Conservation (phyloP, 2,329 filamentous ascomycete genomes). For the Penicillium palitans region DNA sequence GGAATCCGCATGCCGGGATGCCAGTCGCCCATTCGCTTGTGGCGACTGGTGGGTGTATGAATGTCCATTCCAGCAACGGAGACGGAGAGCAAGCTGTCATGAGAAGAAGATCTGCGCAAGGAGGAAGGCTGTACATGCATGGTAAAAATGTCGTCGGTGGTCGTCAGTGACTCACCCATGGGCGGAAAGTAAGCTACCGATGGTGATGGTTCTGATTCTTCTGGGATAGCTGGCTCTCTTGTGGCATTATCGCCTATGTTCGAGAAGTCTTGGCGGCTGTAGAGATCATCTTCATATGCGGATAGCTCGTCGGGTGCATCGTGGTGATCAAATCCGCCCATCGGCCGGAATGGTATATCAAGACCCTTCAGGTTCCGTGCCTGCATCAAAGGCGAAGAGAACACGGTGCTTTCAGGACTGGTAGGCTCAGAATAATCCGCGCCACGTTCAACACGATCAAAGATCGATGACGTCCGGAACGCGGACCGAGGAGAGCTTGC, state of each 20-base stretch:
- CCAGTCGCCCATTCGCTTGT: constrained; percentile 68
- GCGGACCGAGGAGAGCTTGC: constrained; percentile 80
- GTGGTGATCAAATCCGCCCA: constrained; percentile 21
- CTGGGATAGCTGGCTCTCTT: constrained; percentile 39
- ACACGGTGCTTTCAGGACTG: constrained; percentile 75
- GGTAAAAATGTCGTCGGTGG: constrained; percentile 26
- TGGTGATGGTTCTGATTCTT: constrained; percentile 39
- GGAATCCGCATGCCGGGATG: constrained; percentile 51
- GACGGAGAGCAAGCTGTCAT: constrained; percentile 87
- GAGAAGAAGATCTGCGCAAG: constrained; percentile 69
- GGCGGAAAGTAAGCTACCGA: constrained; percentile 20
- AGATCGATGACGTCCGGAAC: constrained; percentile 70
- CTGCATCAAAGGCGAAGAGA: constrained; percentile 64
- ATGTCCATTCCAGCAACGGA: constrained; percentile 88
- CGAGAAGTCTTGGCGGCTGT: constrained; percentile 14
- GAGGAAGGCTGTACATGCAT: constrained; percentile 37
- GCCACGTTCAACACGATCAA: constrained; percentile 68
- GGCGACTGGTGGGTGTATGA: constrained; percentile 73
- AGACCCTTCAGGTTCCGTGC: constrained; percentile 62
- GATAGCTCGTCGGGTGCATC: constrained; percentile 15
- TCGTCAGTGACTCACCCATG: constrained; percentile 11
- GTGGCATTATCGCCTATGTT: constrained; percentile 20
- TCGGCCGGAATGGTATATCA: constrained; percentile 52
- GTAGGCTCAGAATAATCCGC: constrained; percentile 71
- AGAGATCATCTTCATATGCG: constrained; percentile 23